phyloP scores from a whole-genome alignment of 208 protist genomes.

The Trypanosoma caninum region DNA sequence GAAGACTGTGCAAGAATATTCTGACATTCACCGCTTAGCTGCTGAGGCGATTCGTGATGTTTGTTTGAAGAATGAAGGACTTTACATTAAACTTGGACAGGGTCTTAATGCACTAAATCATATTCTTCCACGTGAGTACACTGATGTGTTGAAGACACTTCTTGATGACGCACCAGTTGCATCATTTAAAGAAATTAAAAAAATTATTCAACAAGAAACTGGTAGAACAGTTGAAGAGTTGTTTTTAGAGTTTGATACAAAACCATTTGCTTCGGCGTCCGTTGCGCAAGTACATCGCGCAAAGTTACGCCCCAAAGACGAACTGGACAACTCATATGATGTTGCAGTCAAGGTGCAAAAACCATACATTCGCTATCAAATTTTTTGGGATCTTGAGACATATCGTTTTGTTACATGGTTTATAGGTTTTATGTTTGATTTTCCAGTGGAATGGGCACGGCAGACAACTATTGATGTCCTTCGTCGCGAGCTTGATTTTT shows the following conservation, averaged over 20 bases:
- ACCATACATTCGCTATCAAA: slow-evolving; percentile 67
- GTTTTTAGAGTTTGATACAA: slow-evolving; percentile 86
- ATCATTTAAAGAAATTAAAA: slow-evolving; percentile 38
- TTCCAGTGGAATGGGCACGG: slow-evolving; percentile 70
- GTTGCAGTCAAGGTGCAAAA: slow-evolving; percentile 96
- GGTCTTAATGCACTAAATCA: slow-evolving; percentile 85
- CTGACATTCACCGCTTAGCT: slow-evolving; percentile 38
- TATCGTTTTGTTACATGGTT: slow-evolving; percentile 61
- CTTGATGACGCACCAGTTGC: slow-evolving; percentile 65
- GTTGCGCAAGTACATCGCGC: slow-evolving; percentile 93
- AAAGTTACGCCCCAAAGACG: slow-evolving; percentile 30
- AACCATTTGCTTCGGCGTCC: slow-evolving; percentile 92
- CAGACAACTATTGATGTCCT: slow-evolving; percentile 72
- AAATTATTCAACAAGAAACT: slow-evolving; percentile 62
- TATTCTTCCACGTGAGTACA: slow-evolving; percentile 83
- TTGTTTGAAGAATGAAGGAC: slow-evolving; percentile 77
- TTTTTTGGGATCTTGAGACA: slow-evolving; percentile 82
- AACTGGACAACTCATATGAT: slow-evolving; percentile 16
- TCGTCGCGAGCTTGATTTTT: slow-evolving; percentile 81
- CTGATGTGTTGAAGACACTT: slow-evolving; percentile 61
- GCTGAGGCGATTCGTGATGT: slow-evolving; percentile 51
- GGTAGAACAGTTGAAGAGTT: slow-evolving; percentile 53
- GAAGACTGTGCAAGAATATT: slow-evolving; percentile 50
- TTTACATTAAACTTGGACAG: slow-evolving; percentile 91
- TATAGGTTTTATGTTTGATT: slow-evolving; percentile 63